Conservation (phyloP, 495 filamentous ascomycete species). For the Xylaria castorea region DNA sequence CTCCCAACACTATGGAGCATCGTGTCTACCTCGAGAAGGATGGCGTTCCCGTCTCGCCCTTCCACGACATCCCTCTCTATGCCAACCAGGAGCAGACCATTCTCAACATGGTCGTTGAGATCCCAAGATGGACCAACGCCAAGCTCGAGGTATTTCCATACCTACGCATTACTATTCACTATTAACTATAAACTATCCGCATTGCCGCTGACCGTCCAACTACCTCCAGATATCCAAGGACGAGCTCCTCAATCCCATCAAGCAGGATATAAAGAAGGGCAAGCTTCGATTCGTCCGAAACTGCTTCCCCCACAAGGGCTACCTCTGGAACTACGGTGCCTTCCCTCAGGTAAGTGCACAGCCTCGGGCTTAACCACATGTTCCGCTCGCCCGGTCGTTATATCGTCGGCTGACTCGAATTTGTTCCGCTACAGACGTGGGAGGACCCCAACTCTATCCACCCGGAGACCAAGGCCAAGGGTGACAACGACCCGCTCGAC, state of each 20-base stretch:
- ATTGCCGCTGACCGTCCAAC: not conserved
- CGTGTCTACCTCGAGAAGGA: constrained; percentile 97
- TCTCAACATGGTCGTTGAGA: constrained; percentile 99
- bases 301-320: constrained; percentile 99
- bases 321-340: constrained; percentile 99
- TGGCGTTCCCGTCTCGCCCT: constrained; percentile 90
- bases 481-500: constrained; percentile 98
- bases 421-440: constrained; percentile 74
- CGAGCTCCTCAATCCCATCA: constrained; percentile 95
- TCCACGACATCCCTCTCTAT: constrained; percentile 98
- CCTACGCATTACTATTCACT: constrained; percentile 27
- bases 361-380: constrained; percentile 17
- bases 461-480: constrained; percentile 99
- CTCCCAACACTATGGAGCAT: constrained; percentile 93
- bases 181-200: constrained; percentile 28
- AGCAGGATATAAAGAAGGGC: constrained; percentile 89
- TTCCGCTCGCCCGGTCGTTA: constrained; percentile 19
- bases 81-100: constrained; percentile 93
- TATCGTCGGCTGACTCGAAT: constrained; percentile 29
- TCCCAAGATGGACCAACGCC: constrained; percentile 98
- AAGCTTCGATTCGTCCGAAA: constrained; percentile 98
- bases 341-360: constrained; percentile 85
- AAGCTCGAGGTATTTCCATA: constrained; percentile 83
- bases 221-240: constrained; percentile 87
- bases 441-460: constrained; percentile 95